These are phyloP conservation scores for Cladophialophora exuberans DNA, from an alignment of 2,329 filamentous ascomycete species.

Conservation along the genomic window DNA sequence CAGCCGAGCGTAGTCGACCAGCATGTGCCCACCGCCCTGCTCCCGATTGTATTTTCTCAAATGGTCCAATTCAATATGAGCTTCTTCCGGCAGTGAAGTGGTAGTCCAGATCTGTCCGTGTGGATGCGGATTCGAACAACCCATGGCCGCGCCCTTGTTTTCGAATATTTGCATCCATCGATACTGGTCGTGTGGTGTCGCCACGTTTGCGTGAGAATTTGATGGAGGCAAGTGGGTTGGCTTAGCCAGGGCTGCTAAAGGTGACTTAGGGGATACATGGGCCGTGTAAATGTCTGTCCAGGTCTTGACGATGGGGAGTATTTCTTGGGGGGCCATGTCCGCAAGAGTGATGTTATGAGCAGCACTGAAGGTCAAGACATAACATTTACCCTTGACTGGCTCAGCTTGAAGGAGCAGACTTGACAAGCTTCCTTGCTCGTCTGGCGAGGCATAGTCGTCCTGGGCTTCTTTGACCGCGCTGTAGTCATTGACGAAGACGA, in stretches of 20 bases:
- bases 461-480: slow-evolving; percentile 95
- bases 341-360: slow-evolving; percentile 90
- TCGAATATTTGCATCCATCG: slow-evolving; percentile 99
- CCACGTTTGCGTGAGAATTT: slow-evolving; percentile 48
- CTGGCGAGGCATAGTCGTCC: slow-evolving; percentile 65
- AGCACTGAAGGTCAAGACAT: slow-evolving; percentile 92
- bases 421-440: slow-evolving; percentile 60
- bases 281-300: slow-evolving; percentile 90
- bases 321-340: slow-evolving; percentile 77
- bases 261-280: slow-evolving; percentile 74
- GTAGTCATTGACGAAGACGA: slow-evolving; percentile 97
- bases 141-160: slow-evolving; percentile 98
- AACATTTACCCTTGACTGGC: slow-evolving; percentile 91
- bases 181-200: slow-evolving; percentile 72
- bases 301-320: slow-evolving; percentile 79
- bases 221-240: slow-evolving; percentile 53
- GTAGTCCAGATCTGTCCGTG: slow-evolving; percentile 98
- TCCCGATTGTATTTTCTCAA: slow-evolving; percentile 76
- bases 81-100: slow-evolving; percentile 87
- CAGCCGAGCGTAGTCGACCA: slow-evolving; percentile 83
- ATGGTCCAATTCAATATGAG: slow-evolving; percentile 74
- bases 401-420: slow-evolving; percentile 79
- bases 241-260: slow-evolving; percentile 56
- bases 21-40: slow-evolving; percentile 73
- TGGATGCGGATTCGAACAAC: slow-evolving; percentile 96